Conservation (phyloP, 371 early-diverging fungal species). For the Rhizopus stolonifer region DNA sequence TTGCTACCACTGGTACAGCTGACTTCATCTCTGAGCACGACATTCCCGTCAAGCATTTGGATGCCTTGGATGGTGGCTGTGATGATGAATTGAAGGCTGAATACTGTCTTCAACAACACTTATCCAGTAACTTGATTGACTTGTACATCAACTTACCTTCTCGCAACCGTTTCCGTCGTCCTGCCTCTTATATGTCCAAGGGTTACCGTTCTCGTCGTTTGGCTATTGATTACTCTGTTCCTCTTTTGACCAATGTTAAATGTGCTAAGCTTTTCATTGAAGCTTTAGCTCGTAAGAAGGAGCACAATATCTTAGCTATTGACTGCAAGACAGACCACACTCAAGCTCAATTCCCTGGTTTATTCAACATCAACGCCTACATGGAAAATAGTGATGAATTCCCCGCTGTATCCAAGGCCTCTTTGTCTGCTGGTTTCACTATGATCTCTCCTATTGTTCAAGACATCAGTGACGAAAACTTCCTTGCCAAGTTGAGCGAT, state of each 20-base stretch:
- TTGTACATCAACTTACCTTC: slow-evolving; percentile 97
- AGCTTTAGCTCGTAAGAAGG: slow-evolving; percentile 80
- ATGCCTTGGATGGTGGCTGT: slow-evolving; percentile 60
- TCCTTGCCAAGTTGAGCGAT: slow-evolving; percentile 55
- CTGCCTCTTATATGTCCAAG: slow-evolving; percentile 92
- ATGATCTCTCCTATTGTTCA: slow-evolving; percentile 61
- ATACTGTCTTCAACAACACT: slow-evolving; percentile 89
- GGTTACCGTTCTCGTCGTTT: slow-evolving; percentile 95
- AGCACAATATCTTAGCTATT: slow-evolving; percentile 73
- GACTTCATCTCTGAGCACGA: slow-evolving; percentile 93
- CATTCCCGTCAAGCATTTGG: slow-evolving; percentile 87
- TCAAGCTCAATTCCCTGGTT: slow-evolving; percentile 80
- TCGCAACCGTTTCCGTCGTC: slow-evolving; percentile 93
- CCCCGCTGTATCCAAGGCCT: slow-evolving; percentile 63
- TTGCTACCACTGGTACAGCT: slow-evolving; percentile 94
- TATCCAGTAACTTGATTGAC: slow-evolving; percentile 95
- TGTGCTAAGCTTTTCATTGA: slow-evolving; percentile 96
- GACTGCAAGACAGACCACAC: slow-evolving; percentile 90
- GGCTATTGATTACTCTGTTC: slow-evolving; percentile 95
- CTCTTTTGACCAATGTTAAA: slow-evolving; percentile 96
- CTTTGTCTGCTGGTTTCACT: slow-evolving; percentile 88
- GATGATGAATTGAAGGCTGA: slow-evolving; percentile 75
- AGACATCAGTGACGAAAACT: slow-evolving; percentile 54
- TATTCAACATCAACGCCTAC: slow-evolving; percentile 78
- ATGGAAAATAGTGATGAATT: slow-evolving; percentile 59